phyloP scores from a whole-genome alignment of 805 yeast genomes.

The Nematodospora valgi region DNA sequence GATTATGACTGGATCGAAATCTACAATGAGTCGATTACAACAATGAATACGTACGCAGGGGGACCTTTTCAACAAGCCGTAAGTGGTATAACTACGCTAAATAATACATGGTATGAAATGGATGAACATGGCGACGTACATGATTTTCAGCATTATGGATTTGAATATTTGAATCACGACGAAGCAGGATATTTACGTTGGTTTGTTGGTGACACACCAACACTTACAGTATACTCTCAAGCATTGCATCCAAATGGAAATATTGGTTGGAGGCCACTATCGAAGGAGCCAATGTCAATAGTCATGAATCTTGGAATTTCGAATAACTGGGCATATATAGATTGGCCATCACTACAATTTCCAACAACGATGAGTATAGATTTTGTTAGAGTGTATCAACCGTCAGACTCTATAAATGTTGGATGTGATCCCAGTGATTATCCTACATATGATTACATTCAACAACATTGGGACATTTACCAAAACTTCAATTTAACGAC shows the following conservation, averaged over 20 bases:
- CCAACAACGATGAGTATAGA: slow-evolving; percentile 78
- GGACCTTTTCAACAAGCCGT: slow-evolving; percentile 94
- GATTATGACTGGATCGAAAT: slow-evolving; percentile 79
- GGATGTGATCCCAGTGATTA: slow-evolving; percentile 85
- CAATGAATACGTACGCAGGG: slow-evolving; percentile 86
- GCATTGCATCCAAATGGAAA: slow-evolving; percentile 91
- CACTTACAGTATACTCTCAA: slow-evolving; percentile 66
- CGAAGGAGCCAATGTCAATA: slow-evolving; percentile 92
- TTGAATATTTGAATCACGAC: slow-evolving; percentile 66
- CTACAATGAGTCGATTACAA: slow-evolving; percentile 62
- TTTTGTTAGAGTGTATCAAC: slow-evolving; percentile 88
- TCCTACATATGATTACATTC: slow-evolving; percentile 85
- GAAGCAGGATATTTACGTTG: slow-evolving; percentile 75
- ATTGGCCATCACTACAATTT: slow-evolving; percentile 78
- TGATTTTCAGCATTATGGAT: slow-evolving; percentile 69
- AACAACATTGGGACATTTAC: slow-evolving; percentile 67
- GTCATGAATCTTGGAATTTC: slow-evolving; percentile 87
- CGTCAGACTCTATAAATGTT: slow-evolving; percentile 51
- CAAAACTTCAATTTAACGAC: slow-evolving; percentile 61
- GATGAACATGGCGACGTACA: slow-evolving; percentile 44
- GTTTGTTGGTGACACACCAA: slow-evolving; percentile 80
- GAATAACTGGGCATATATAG: slow-evolving; percentile 89
- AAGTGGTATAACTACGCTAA: slow-evolving; percentile 76
- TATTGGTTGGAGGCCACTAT: slow-evolving; percentile 72
- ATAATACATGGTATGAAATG: slow-evolving; percentile 76